Conservation (phyloP, 164 flowering plant genomes). For the Chimonanthus salicifolius region DNA sequence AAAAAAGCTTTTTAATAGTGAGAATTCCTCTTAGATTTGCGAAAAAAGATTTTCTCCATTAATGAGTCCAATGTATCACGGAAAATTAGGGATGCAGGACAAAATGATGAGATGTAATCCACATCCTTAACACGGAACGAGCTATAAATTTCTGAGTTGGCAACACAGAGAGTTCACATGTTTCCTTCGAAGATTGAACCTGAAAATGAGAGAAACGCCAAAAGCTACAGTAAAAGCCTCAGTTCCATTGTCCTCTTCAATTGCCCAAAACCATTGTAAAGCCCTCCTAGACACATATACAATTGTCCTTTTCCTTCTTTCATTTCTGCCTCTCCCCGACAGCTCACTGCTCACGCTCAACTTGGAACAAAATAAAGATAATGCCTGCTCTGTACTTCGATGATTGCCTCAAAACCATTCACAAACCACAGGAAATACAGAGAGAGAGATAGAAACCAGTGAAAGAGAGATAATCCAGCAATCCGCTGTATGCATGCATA, state of each 20-base stretch:
- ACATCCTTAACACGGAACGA: too few relatives aligned
- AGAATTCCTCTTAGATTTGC: too few relatives aligned
- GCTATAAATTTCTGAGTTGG: neutral
- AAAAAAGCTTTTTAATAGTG: too few relatives aligned
- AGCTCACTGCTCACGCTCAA: neutral
- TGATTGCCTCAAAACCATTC: constrained; percentile 3
- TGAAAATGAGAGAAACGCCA: neutral
- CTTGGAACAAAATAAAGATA: neutral
- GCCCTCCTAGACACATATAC: too few relatives aligned
- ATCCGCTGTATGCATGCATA: neutral
- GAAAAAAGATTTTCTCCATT: too few relatives aligned
- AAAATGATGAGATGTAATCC: too few relatives aligned
- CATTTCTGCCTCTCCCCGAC: neutral
- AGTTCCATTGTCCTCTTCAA: neutral
- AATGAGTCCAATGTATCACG: too few relatives aligned
- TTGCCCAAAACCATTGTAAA: too few relatives aligned
- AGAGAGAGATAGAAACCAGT: neutral
- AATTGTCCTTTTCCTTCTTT: neutral
- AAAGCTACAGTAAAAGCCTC: neutral
- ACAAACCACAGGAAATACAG: neutral
- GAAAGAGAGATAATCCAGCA: neutral
- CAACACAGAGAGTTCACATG: constrained; percentile 5
- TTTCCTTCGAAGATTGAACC: constrained; percentile 10
- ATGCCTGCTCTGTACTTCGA: neutral
- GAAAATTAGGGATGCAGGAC: too few relatives aligned